phyloP scores from a whole-genome alignment of 139 green algal genomes.

The Coccomyxa sp. region DNA sequence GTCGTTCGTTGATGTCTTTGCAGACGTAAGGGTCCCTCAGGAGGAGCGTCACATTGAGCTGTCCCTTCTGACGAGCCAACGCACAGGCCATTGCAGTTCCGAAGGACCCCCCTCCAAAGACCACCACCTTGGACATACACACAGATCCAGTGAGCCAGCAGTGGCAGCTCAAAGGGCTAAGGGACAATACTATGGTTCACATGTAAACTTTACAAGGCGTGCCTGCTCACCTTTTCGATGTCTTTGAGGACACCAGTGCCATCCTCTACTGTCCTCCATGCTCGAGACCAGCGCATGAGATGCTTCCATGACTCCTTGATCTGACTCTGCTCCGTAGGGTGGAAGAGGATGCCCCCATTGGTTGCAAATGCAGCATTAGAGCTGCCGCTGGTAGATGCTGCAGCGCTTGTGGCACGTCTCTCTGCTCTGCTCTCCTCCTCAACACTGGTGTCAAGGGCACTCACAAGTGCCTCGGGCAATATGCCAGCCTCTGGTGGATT shows the following conservation, averaged over 20 bases:
- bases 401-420: not conserved
- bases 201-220: not conserved
- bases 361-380: not conserved
- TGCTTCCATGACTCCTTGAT: conserved; percentile 74
- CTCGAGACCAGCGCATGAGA: conserved; percentile 87
- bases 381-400: not conserved
- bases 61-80: conserved; percentile 77
- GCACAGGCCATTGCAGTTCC: conserved; percentile 89
- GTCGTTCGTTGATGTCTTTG: conserved; percentile 81
- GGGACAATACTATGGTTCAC: too few relatives aligned
- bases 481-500: conserved; percentile 12
- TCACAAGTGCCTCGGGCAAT: not conserved
- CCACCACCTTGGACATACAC: conserved; percentile 74
- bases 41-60: conserved; percentile 78
- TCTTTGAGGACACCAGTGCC: conserved; percentile 4
- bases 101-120: conserved; percentile 96
- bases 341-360: conserved; percentile 16
- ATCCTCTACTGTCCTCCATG: conserved; percentile 27
- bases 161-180: too few relatives aligned
- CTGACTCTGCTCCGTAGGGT: conserved; percentile 45
- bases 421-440: not conserved
- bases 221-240: conserved; percentile 10
- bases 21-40: conserved; percentile 76
- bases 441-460: not conserved
- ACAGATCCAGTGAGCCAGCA: not conserved